Evolutionary conservation across 148 eudicot species (phyloP), one percentile per base, ranked within the genome.

Genomic region (Rhododendron ferrugineum): DNA sequence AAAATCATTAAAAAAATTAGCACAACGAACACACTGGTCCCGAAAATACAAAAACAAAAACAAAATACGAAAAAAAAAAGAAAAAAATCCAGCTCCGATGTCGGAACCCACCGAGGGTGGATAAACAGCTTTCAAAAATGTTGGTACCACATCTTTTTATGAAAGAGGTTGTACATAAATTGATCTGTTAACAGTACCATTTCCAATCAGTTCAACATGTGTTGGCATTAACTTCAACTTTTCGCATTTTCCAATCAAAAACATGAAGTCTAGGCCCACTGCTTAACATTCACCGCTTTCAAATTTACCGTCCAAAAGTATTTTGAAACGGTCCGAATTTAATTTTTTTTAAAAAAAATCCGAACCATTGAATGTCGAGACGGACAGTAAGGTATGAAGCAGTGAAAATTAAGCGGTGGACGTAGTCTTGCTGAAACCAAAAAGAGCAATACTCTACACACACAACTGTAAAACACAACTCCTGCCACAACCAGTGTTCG

Each of bases 201-300:
- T 26, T 11, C 73, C 32, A 3, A 26, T 11, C 32, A 9, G 14
- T 0, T 22, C 3, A 30, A 70, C 50, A 82, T 40, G 22, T 37
- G 36, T 15, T 49, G 11, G 75, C 84, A 83, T 83, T 83, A 66
- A 83, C 72, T 83, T 47, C 84, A 30, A 5, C 14, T 70, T 46
- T 68, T 46, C 0, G 78, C 84, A 83, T 26, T 76, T 52, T 84
- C 68, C 42, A 47, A 70, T 40, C 42, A 8, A 46, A 46, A 30
- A 74, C 6, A 40, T 7, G 0, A 40, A 40, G 1, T 40, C 8
- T 0, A 40, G 0, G 8, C 44, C 0, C 44, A 40, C 6, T 1
- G 7, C 6, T 40, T 8, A 40, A 40, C 6, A 40, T 40, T 40
- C 7, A 40, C 0, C 6, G 1, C 1, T 40, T 0, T 40, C 1